phyloP scores from a whole-genome alignment of 2,329 filamentous ascomycete genomes.

The Sporothrix brasiliensis region DNA sequence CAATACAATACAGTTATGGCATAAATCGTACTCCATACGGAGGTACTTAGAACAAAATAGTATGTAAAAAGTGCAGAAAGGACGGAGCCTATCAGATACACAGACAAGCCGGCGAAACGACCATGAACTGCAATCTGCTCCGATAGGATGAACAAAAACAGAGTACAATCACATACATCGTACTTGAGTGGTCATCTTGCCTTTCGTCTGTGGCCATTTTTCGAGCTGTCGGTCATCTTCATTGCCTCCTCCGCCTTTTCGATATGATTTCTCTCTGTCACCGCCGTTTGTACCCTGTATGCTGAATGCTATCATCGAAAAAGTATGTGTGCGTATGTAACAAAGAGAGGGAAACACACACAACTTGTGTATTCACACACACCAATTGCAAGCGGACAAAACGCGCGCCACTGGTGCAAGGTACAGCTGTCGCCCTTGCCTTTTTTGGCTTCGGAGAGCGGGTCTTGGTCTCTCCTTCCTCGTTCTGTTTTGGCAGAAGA shows the following conservation, averaged over 20 bases:
- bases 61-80: background rate
- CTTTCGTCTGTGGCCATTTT: background rate
- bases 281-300: background rate
- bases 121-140: slow-evolving; percentile 13
- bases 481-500: background rate
- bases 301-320: background rate
- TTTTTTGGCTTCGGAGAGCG: background rate
- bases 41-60: background rate
- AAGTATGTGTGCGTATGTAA: background rate
- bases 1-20: no score
- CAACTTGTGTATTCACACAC: background rate
- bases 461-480: background rate
- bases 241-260: background rate
- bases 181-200: background rate
- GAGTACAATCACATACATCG: background rate
- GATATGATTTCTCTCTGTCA: background rate
- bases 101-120: background rate
- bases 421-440: slow-evolving; percentile 7
- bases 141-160: background rate
- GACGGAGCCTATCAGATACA: slow-evolving; percentile 7
- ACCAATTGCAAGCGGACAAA: background rate
- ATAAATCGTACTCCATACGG: background rate
- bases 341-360: background rate
- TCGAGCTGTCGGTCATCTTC: background rate
- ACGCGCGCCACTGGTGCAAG: background rate